A percentile compares a stretch with the other conserved stretches of the same genome.
Evolutionary conservation across 257 asterid species (phyloP).

Genomic region (Nicotiana tomentosiformis): DNA sequence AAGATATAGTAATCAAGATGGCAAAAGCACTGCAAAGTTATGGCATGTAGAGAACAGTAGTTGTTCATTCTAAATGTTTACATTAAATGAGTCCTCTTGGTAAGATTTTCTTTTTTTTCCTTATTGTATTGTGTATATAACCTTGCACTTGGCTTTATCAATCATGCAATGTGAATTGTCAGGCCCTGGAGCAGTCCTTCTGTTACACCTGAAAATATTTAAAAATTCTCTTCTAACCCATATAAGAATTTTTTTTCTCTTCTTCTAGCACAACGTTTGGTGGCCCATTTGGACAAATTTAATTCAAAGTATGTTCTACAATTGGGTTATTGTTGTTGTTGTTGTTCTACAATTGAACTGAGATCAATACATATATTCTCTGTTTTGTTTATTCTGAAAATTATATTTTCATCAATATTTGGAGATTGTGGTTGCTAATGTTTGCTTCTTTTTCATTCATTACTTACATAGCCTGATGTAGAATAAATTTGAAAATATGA

Average conservation of each 20-base stretch:
- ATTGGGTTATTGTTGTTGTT: too few relatives aligned
- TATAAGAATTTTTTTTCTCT: constrained; percentile 21
- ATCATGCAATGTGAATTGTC: background rate
- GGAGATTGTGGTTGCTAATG: too few relatives aligned
- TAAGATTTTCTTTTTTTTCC: constrained; percentile 14
- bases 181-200: constrained; percentile 58
- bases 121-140: background rate
- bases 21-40: too few relatives aligned
- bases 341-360: too few relatives aligned
- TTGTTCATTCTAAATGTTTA: constrained; percentile 66
- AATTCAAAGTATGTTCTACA: too few relatives aligned
- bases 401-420: too few relatives aligned
- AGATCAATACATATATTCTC: too few relatives aligned
- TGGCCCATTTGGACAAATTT: background rate
- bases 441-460: too few relatives aligned
- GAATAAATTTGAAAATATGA: too few relatives aligned
- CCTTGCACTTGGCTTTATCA: background rate
- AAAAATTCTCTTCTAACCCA: constrained; percentile 48
- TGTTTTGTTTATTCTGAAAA: too few relatives aligned
- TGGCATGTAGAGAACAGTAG: background rate
- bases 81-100: constrained; percentile 71
- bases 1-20: too few relatives aligned
- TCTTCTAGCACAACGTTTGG: background rate
- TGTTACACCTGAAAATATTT: constrained; percentile 47
- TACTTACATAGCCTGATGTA: too few relatives aligned